phyloP scores from a whole-genome alignment of 2,329 filamentous ascomycete genomes.

The Clonostachys rhizophaga region DNA sequence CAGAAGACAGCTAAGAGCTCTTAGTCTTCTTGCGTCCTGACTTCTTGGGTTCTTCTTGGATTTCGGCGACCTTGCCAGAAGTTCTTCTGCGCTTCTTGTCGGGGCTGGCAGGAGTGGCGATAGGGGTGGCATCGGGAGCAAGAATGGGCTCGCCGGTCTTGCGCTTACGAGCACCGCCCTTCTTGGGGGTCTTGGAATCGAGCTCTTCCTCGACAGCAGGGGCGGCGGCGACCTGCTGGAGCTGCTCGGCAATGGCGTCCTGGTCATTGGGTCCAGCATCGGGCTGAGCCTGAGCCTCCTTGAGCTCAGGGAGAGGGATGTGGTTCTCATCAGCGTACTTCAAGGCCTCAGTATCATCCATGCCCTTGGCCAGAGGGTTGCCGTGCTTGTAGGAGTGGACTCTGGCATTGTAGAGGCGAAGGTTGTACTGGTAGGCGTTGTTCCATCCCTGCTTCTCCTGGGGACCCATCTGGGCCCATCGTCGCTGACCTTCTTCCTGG shows the following conservation, averaged over 20 bases:
- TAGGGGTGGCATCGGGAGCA: conserved; percentile 29
- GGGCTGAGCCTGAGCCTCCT: conserved; percentile 29
- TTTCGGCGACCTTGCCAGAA: conserved; percentile 48
- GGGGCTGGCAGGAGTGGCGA: conserved; percentile 35
- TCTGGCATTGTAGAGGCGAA: conserved; percentile 60
- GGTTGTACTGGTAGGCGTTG: conserved; percentile 63
- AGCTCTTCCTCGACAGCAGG: conserved; percentile 34
- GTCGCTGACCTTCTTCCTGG: conserved; percentile 77
- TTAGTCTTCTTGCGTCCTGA: conserved; percentile 54
- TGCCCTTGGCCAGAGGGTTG: conserved; percentile 53
- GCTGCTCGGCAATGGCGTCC: conserved; percentile 55
- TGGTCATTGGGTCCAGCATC: conserved; percentile 36
- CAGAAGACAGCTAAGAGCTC: conserved; percentile 12
- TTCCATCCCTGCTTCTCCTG: conserved; percentile 70
- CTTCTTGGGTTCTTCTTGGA: conserved; percentile 56
- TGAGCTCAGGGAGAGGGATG: conserved; percentile 47
- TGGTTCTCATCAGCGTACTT: conserved; percentile 54
- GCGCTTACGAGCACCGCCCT: conserved; percentile 4
- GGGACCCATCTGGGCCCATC: conserved; percentile 76
- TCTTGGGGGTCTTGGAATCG: conserved; percentile 53
- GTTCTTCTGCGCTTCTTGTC: conserved; percentile 60
- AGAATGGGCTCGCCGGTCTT: conserved; percentile 24
- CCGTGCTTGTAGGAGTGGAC: conserved; percentile 61
- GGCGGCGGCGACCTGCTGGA: conserved; percentile 35
- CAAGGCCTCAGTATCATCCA: conserved; percentile 56